Evolutionary conservation across 2,329 filamentous ascomycete species (phyloP).

Genomic region (Colletotrichum lini): DNA sequence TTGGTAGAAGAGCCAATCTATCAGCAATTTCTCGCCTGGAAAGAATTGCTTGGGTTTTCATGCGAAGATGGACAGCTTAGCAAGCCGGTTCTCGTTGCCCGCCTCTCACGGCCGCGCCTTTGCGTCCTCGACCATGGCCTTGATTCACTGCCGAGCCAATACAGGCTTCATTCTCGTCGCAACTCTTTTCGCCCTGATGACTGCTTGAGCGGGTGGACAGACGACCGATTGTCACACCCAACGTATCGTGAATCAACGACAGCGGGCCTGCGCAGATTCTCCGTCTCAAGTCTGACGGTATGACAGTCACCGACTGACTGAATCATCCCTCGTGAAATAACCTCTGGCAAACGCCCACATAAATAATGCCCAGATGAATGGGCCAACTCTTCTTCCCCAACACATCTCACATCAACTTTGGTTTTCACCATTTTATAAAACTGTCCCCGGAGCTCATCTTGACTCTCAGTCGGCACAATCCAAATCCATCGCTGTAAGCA

Average conservation of each 20-base stretch:
- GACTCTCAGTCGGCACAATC: too few species aligned
- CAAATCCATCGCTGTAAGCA: not conserved
- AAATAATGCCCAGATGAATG: not conserved
- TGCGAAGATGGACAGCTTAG: not conserved
- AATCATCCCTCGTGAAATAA: too few species aligned
- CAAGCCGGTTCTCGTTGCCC: not conserved
- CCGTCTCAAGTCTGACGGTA: not conserved
- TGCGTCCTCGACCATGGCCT: not conserved
- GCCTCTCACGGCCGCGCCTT: not conserved
- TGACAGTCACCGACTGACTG: constrained; percentile 1
- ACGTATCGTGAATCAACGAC: not conserved
- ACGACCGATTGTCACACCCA: not conserved
- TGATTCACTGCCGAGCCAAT: not conserved
- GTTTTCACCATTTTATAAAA: not conserved
- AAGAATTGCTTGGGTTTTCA: not conserved
- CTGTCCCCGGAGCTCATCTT: not conserved
- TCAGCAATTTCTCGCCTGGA: not conserved
- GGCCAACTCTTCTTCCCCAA: not conserved
- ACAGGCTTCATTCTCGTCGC: not conserved
- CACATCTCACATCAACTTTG: not conserved
- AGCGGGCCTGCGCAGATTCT: not conserved
- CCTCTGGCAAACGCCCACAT: not conserved
- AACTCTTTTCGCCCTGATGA: not conserved
- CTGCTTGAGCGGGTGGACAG: too few species aligned
- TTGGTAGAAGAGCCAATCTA: not conserved